Evolutionary conservation across 2,329 filamentous ascomycete genomes (phyloP).

Genomic region (Colletotrichum shisoi): DNA sequence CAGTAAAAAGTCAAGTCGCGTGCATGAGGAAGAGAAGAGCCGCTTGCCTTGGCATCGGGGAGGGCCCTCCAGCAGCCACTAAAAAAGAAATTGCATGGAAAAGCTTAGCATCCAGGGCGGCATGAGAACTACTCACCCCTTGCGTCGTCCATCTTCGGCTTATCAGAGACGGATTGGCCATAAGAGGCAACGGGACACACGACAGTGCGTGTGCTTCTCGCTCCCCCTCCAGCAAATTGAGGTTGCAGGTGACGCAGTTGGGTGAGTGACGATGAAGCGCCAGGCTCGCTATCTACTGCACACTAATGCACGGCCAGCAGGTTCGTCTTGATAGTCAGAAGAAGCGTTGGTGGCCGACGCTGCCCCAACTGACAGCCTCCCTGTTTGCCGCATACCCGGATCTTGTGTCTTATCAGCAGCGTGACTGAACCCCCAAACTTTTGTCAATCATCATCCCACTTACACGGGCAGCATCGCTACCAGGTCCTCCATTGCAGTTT

Average conservation of each 20-base stretch:
- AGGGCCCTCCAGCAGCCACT: conserved; percentile 7
- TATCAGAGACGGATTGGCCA: background rate
- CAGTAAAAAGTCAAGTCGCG: background rate
- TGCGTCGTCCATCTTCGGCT: background rate
- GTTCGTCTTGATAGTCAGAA: background rate
- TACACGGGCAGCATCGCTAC: too few relatives aligned
- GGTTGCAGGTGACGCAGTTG: too few relatives aligned
- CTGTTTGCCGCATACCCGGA: conserved; percentile 14
- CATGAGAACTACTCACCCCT: background rate
- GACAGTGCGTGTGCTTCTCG: background rate
- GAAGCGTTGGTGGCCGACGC: too few relatives aligned
- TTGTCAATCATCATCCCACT: too few relatives aligned
- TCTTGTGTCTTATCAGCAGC: conserved; percentile 1
- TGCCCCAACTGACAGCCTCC: background rate
- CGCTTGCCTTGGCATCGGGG: background rate
- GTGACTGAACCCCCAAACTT: background rate
- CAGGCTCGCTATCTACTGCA: too few relatives aligned
- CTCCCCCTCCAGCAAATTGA: background rate
- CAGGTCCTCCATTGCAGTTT: too few relatives aligned
- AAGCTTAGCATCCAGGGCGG: conserved; percentile 8
- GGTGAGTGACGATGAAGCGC: too few relatives aligned
- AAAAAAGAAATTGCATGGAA: conserved; percentile 3
- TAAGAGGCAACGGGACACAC: background rate
- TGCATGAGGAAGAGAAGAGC: background rate
- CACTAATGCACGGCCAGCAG: background rate